Percentiles rank a stretch among this genome's conserved stretches.
phyloP scores from a whole-genome alignment of 257 asterid species.

The Jacaranda mimosifolia region DNA sequence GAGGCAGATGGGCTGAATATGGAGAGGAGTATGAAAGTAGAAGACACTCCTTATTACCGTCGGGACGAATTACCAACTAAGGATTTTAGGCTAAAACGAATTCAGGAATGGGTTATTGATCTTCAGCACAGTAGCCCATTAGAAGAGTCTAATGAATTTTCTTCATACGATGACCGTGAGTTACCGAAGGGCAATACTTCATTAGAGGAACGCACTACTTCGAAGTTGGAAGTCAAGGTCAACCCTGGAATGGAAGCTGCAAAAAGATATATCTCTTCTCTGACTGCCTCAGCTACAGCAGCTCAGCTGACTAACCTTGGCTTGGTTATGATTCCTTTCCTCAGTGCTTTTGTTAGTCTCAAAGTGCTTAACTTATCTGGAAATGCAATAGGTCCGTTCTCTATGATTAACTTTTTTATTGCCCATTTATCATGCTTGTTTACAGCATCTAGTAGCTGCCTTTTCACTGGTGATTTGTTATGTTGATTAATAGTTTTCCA shows the following conservation, averaged over 20 bases:
- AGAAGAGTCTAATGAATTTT: slow-evolving; percentile 59
- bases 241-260: slow-evolving; percentile 81
- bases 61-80: slow-evolving; percentile 60
- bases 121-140: slow-evolving; percentile 69
- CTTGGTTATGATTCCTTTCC: slow-evolving; percentile 83
- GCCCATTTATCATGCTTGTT: slow-evolving; percentile 20
- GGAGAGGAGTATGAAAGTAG: slow-evolving; percentile 47
- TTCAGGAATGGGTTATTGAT: slow-evolving; percentile 88
- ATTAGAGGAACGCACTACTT: slow-evolving; percentile 45
- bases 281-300: slow-evolving; percentile 72
- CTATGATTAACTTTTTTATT: slow-evolving; percentile 12
- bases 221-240: slow-evolving; percentile 61
- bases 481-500: slow-evolving; percentile 18
- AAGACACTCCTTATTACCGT: slow-evolving; percentile 47
- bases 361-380: slow-evolving; percentile 91
- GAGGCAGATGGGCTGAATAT: slow-evolving; percentile 53
- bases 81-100: slow-evolving; percentile 77
- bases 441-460: background rate
- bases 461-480: slow-evolving; percentile 24
- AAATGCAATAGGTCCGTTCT: slow-evolving; percentile 79
- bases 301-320: slow-evolving; percentile 94
- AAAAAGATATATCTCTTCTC: slow-evolving; percentile 81
- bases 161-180: slow-evolving; percentile 46
- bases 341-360: slow-evolving; percentile 82
- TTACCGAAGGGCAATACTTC: slow-evolving; percentile 35